Conservation (phyloP, 1,139 yeast genomes). For the Debaryomyces psychrophilus region DNA sequence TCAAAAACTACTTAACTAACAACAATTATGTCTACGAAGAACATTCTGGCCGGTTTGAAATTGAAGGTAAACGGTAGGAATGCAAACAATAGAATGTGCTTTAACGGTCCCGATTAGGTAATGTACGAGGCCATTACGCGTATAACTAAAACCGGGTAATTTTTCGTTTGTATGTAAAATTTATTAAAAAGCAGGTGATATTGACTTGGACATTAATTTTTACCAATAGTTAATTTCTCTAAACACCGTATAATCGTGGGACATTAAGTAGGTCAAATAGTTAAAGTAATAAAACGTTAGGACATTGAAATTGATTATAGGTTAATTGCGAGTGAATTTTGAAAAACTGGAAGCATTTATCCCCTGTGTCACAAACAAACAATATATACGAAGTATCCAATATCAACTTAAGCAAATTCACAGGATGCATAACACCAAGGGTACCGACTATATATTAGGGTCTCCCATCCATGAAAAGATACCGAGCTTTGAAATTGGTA, state of each 20-base stretch:
- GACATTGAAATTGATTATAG: neutral
- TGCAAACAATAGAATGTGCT: constrained; percentile 2
- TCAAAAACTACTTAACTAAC: constrained; percentile 36
- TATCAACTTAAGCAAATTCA: neutral
- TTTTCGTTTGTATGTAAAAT: constrained; percentile 1
- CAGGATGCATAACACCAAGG: constrained; percentile 7
- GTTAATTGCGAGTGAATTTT: neutral
- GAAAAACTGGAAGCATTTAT: constrained; percentile 3
- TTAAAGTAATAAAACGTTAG: neutral
- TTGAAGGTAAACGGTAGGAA: constrained; percentile 36
- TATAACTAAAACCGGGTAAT: constrained; percentile 7
- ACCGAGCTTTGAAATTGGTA: neutral
- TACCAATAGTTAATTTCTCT: neutral
- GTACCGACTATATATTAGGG: constrained; percentile 13
- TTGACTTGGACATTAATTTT: constrained; percentile 1
- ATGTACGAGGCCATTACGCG: constrained; percentile 6
- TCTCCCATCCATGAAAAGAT: constrained; percentile 18
- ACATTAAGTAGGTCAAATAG: neutral
- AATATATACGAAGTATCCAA: constrained; percentile 2
- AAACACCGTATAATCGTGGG: neutral
- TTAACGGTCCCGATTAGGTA: constrained; percentile 4
- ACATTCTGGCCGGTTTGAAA: constrained; percentile 44
- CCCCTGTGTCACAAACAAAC: constrained; percentile 7
- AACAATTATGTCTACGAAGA: constrained; percentile 48
- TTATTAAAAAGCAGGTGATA: constrained; percentile 4